Base-by-base conservation (phyloP, 176 grass and related monocot genomes). In the bread wheat (Triticum aestivum) region DNA sequence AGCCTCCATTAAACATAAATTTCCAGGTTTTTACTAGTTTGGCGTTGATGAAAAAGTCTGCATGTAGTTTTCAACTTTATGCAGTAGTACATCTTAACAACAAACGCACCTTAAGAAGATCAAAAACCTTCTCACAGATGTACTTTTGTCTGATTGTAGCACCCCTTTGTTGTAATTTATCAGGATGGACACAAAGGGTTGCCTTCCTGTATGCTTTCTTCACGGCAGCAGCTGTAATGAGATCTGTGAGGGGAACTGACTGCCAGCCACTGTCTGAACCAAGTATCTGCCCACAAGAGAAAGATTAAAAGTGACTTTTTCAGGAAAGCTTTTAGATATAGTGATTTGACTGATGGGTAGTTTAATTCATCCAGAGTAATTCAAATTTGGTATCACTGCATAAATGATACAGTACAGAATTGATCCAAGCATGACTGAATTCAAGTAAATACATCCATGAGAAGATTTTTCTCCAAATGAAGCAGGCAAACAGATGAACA, bases 111-210 rank as follows among this genome's bases (percentile, higher is more conserved):
- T 99, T 99, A 77, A 99, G 97, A 81, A 97, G 97, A 91, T 99
- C 97, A 80, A 94, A 99, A 52, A 99, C 97, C 84, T 99, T 99
- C 91, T 99, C 97, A 41, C 97, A 96, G 63, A 99, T 91, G 80
- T 99, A 99, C 79, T 97, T 99, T 69, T 94, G 97, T 73, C 93
- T 95, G 56, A 99, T 93, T 61, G 88, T 96, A 79, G 94, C 94
- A 81, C 97, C 94, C 27, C 92, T 90, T 79, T 99, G 97, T 84
- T 99, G 97, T 49, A 99, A 69, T 85, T 99, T 99, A 87, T 99
- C 97, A 23, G 97, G 94, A 91, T 99, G 97, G 78, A 99, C 94
- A 84, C 91, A 99, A 69, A 99, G 94, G 15, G 97, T 99, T 86
- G 97, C 94, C 83, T 86, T 99, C 84, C 97, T 92, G 73, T 94